Conservation (phyloP, 495 filamentous ascomycete genomes). For the Lentithecium fluviatile region DNA sequence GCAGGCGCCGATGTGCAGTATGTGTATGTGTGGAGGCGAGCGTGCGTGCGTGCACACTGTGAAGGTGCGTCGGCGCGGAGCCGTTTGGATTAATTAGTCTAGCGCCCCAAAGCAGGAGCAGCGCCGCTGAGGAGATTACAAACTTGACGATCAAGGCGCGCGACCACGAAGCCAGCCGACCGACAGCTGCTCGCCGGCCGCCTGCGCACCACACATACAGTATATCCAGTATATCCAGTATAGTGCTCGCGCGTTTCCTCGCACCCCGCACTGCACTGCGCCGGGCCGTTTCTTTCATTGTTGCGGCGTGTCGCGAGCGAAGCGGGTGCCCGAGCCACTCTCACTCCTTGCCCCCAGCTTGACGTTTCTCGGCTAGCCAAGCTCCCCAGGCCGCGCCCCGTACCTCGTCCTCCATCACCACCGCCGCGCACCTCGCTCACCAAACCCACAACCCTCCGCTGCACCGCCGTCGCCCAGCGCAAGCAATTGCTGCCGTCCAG, state of each 20-base stretch:
- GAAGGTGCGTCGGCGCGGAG: not conserved
- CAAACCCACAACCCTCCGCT: slow-evolving; percentile 13
- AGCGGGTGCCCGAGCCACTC: not conserved
- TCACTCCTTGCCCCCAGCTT: not conserved
- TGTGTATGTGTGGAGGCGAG: not conserved
- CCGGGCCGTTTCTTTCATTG: not conserved
- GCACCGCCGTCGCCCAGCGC: slow-evolving; percentile 30
- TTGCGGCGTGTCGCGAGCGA: not conserved
- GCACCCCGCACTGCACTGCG: not conserved
- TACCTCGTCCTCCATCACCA: slow-evolving; percentile 25
- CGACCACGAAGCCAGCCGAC: not conserved
- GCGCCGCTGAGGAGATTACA: slow-evolving; percentile 12
- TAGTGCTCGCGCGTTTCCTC: not conserved
- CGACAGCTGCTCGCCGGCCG: not conserved
- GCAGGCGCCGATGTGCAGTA: not conserved
- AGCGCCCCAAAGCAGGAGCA: not conserved
- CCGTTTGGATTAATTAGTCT: not conserved
- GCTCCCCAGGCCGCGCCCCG: slow-evolving; percentile 21
- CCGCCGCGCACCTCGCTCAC: slow-evolving; percentile 10
- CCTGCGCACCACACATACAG: not conserved
- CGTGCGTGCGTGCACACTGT: not conserved
- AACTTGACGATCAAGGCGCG: slow-evolving; percentile 1
- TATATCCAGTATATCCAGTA: not conserved
- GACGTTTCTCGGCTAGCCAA: slow-evolving; percentile 28
- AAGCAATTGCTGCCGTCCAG: slow-evolving; percentile 30